Evolutionary conservation across 2,329 filamentous ascomycete genomes (phyloP), one percentile per base, ranked within the genome.

Genomic region (Ophiocordyceps camponoti-saundersi): DNA sequence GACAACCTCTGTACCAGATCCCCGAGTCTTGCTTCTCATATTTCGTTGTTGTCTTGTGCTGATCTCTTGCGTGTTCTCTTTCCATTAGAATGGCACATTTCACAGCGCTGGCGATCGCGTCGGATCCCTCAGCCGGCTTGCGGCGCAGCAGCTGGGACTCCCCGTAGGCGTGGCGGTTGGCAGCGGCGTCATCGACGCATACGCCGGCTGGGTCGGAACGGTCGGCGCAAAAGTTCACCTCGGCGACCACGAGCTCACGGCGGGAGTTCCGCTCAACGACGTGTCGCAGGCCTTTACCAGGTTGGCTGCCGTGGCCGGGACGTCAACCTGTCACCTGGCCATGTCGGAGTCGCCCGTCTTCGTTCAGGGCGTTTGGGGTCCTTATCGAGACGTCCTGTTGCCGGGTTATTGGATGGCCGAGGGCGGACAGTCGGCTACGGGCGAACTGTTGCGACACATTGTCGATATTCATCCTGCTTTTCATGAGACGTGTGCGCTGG

Each of bases 141-240:
- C 92, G 6, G 86, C 84, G 16, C 66, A 72, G 44, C 84, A 95
- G 53, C 78, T 98, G 50, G 90, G 92, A 8, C 74, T 98, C 3
- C 82, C 82, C 6, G 72, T 82, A 20, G 90, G 89, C 39, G 92
- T 95, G 55, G 87, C 92, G 18, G 84, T 98, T 47, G 92, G 92
- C 47, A 94, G 87, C 58, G 89, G 89, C 63, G 92, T 98, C 52
- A 98, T 98, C 59, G 92, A 98, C 62, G 92, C 92, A 18, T 98
- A 98, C 58, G 92, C 92, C 49, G 92, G 92, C 52, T 98, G 92
- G 92, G 92, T 98, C 55, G 92, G 92, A 50, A 96, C 92, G 1
- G 92, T 98, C n/a, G 92, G 92, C 49, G 90, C 92, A 50, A 95
- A 95, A 64, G 86, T 95, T 55, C 76, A 87, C 53, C 75, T 93